Conservation (phyloP, 2,329 filamentous ascomycete genomes). For the Phialophora macrospora region DNA sequence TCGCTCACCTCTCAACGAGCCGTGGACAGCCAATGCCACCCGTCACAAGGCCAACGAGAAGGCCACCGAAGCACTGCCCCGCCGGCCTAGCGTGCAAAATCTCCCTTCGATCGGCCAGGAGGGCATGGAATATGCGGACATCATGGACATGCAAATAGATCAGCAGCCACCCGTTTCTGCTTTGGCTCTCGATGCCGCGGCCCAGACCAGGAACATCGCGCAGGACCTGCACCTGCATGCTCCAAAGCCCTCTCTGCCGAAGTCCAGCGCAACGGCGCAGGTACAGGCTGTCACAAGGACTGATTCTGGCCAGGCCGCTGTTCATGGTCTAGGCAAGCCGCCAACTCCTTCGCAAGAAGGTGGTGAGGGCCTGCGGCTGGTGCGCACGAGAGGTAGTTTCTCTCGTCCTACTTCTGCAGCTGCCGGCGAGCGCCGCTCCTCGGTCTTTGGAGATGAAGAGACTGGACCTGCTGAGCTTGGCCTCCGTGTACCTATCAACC, state of each 20-base stretch:
- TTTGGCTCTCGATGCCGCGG: conserved; percentile 54
- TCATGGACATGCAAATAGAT: conserved; percentile 50
- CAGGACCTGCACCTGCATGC: conserved; percentile 85
- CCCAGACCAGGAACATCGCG: conserved; percentile 77
- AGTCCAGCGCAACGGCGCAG: conserved; percentile 78
- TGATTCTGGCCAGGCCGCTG: conserved; percentile 82
- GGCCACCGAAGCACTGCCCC: conserved; percentile 51
- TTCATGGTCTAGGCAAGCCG: conserved; percentile 77
- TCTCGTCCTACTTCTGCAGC: conserved; percentile 55
- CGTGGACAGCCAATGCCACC: conserved; percentile 47
- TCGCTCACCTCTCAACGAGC: conserved; percentile 82
- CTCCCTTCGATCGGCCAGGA: conserved; percentile 88
- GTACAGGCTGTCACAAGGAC: conserved; percentile 86
- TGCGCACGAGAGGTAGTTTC: conserved; percentile 68
- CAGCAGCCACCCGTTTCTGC: conserved; percentile 50
- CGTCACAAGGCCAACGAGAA: conserved; percentile 45
- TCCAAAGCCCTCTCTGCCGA: conserved; percentile 83
- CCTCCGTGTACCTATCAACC: conserved; percentile 90
- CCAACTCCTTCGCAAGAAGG: conserved; percentile 55
- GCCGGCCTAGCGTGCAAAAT: conserved; percentile 72
- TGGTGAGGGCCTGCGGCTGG: conserved; percentile 55
- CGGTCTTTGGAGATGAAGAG: conserved; percentile 69
- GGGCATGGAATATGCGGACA: conserved; percentile 81
- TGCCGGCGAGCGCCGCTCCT: conserved; percentile 58
- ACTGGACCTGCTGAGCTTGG: conserved; percentile 93